Conservation (phyloP, 352 stramenopile genomes). For the Phytophthora cryptogea region DNA sequence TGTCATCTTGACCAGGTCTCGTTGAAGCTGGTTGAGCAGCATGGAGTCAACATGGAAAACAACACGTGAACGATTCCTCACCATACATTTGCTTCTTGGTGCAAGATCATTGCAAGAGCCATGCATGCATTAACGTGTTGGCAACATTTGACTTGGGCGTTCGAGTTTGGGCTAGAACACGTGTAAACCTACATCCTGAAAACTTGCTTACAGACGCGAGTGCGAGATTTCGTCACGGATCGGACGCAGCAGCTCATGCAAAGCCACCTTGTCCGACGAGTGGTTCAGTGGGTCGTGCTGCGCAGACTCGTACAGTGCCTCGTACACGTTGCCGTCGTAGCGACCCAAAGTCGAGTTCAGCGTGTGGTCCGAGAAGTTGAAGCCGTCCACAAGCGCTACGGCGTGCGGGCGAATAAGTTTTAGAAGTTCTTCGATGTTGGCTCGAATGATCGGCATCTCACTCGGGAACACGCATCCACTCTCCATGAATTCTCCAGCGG, state of each 20-base stretch:
- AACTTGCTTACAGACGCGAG: conserved; percentile 36
- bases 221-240: conserved; percentile 56
- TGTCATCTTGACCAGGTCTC: conserved; percentile 9
- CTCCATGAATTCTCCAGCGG: conserved; percentile 71
- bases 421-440: conserved; percentile 57
- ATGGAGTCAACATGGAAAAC: too few relatives aligned
- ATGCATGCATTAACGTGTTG: too few relatives aligned
- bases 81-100: not conserved
- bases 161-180: too few relatives aligned
- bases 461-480: conserved; percentile 47
- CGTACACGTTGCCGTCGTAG: conserved; percentile 78
- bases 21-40: conserved; percentile 17
- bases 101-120: too few relatives aligned
- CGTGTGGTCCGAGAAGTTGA: conserved; percentile 77
- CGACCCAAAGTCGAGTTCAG: conserved; percentile 80
- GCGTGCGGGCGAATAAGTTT: conserved; percentile 61
- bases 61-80: not conserved
- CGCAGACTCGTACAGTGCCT: conserved; percentile 60
- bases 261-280: conserved; percentile 61
- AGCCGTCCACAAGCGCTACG: conserved; percentile 76
- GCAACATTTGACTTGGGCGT: not conserved
- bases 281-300: conserved; percentile 69
- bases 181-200: too few relatives aligned
- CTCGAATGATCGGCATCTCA: conserved; percentile 52
- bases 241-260: conserved; percentile 63